Evolutionary conservation across 1,284 basidiomycete species (phyloP), one percentile per base, ranked within the genome.

Genomic region (Ganoderma lucidum): DNA sequence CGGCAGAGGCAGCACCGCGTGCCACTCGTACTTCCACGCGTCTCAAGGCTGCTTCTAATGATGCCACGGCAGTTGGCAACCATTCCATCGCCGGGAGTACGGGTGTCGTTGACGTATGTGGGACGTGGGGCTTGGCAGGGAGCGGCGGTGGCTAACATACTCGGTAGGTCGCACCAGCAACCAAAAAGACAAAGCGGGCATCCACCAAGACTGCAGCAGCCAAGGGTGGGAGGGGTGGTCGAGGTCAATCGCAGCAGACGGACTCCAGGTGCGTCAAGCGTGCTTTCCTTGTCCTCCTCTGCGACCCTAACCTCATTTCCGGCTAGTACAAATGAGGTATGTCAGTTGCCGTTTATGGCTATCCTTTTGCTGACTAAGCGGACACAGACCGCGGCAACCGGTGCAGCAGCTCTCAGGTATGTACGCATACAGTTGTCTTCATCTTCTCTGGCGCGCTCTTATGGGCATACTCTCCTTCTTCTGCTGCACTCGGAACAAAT

Each of bases 11-110:
- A 32, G 79, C 84, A 51, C 80, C 84, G 73, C 84, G 85, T 77
- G 74, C 83, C 55, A 88, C 86, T 56, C 86, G 85, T 66, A 84
- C 84, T 68, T 86, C 87, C 37, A 77, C 85, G 65, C 83, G 86
- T 64, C 67, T 68, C 41, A 75, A 72, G 64, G 61, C 59, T n/a
- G 64, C 65, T 9, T 23, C 68, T 9, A 66, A 67, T 19, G 70
- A 70, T 6, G 32, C 67, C 1, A 37, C 63, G 6, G 39, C 63
- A 37, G n/a, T 45, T 6, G 30, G 60, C 12, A 45, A 55, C 23
- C 48, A 51, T 30, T 45, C 59, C 19, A 61, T 58, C 8, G 32
- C 28, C 3, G n/a, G 37, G 6, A 35, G 2, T 12, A 63, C 6
- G 2, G 63, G 28, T 2, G 35, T 15, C 32, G n/a, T 37, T 6